Percentiles rank a stretch among this genome's conserved stretches.
phyloP scores from a whole-genome alignment of 129 eudicot genomes.

The Centrapalus pauciflorus region DNA sequence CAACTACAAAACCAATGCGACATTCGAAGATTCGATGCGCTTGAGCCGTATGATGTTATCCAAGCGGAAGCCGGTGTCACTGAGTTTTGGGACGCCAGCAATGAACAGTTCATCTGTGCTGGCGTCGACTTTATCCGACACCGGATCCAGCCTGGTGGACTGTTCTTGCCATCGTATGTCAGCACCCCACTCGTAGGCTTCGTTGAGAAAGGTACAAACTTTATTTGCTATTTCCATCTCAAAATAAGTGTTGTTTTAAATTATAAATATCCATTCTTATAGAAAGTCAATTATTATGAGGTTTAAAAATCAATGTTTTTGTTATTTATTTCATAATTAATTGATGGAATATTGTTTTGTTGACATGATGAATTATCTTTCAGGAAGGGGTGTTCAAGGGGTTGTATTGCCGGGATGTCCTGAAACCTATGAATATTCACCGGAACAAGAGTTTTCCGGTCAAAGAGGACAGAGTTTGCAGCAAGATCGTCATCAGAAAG shows the following conservation, averaged over 20 bases:
- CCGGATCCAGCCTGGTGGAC: conserved; percentile 42
- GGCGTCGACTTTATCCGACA: conserved; percentile 49
- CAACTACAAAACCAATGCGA: conserved; percentile 47
- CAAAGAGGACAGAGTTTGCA: conserved; percentile 10
- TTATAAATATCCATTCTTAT: background rate
- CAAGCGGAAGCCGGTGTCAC: conserved; percentile 63
- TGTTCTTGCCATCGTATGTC: conserved; percentile 55
- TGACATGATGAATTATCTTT: no score
- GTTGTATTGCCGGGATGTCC: conserved; percentile 54
- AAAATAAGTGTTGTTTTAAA: background rate
- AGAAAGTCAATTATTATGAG: no score
- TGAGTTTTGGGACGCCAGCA: conserved; percentile 50
- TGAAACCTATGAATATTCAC: conserved; percentile 47
- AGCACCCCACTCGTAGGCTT: conserved; percentile 50
- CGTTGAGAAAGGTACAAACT: conserved; percentile 38
- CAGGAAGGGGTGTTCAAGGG: conserved; percentile 52
- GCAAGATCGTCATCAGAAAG: conserved; percentile 53
- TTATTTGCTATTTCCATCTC: background rate
- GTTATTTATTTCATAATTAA: no score
- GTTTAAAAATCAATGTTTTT: no score
- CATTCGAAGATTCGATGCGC: conserved; percentile 40
- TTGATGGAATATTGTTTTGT: background rate
- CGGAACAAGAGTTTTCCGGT: conserved; percentile 25
- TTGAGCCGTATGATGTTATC: conserved; percentile 37
- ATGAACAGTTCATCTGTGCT: conserved; percentile 57